phyloP scores from a whole-genome alignment of 352 stramenopile genomes.

The Globisporangium camurandrum region DNA sequence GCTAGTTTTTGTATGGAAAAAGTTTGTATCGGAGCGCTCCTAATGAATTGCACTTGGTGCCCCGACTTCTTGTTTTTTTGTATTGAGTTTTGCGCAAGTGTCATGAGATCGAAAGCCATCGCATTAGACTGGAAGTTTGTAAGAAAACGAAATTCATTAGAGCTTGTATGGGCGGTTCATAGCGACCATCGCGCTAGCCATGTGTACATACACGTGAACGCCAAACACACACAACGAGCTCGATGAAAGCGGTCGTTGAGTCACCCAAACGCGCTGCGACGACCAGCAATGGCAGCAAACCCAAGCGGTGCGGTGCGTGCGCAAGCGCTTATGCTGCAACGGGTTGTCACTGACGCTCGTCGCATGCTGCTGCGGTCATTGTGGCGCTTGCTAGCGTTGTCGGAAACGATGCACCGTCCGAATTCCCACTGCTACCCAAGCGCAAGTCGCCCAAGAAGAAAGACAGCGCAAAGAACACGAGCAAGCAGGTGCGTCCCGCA shows the following conservation, averaged over 20 bases:
- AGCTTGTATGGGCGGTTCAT: too few relatives aligned
- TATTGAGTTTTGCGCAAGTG: too few relatives aligned
- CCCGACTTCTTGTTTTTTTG: too few relatives aligned
- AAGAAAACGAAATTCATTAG: too few relatives aligned
- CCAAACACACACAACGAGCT: background rate
- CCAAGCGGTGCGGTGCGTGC: background rate
- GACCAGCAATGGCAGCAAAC: background rate
- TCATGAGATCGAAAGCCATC: too few relatives aligned
- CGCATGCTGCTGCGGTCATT: background rate
- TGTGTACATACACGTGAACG: background rate
- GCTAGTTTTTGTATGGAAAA: too few relatives aligned
- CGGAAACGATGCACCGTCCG: background rate
- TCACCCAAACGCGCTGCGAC: slow-evolving; percentile 1
- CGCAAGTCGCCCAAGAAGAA: slow-evolving; percentile 11
- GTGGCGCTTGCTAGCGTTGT: background rate
- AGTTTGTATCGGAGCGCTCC: too few relatives aligned
- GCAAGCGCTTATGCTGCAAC: background rate
- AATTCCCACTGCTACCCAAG: slow-evolving; percentile 9
- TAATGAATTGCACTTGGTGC: too few relatives aligned
- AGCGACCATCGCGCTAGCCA: background rate
- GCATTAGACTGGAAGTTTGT: too few relatives aligned
- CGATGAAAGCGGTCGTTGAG: slow-evolving; percentile 6
- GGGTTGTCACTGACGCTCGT: background rate
- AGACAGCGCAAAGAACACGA: slow-evolving; percentile 2
- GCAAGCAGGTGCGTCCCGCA: slow-evolving; percentile 3